Evolutionary conservation across 768 basidiomycete genomes (phyloP), one percentile per base, ranked within the genome.

Genomic region (Hydnomerulius pinastri): DNA sequence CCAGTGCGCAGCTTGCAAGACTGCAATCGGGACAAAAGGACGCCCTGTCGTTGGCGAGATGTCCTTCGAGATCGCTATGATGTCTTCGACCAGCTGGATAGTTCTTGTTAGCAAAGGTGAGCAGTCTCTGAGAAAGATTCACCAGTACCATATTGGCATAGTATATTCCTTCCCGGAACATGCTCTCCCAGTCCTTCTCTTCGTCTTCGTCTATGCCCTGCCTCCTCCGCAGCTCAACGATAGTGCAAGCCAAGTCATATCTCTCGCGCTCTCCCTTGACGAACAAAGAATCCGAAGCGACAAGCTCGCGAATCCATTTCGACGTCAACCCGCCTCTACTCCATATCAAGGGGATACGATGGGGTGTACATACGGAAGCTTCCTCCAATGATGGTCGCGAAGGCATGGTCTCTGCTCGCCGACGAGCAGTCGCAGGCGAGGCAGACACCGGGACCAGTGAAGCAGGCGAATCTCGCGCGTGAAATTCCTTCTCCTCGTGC

Each of bases 1-100:
- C 93, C 93, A 98, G 55, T 86, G 84, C 1, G 92, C 86, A 0
- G 82, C 76, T 62, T 95, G 89, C 6, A 96, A 66, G 6, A 83
- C 73, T 2, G 75, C 60, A 28, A 86, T 70, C 0, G 90, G 79
- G 4, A 89, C 89, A 63, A 83, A 95, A 0, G 84, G 79, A 13
- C 74, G 76, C 4, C 79, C 76, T 0, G 88, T 92, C 0, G 77
- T 76, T 0, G 87, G 85, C 20, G 90, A 94, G 29, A 83, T 71
- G 59, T 96, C 90, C 46, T 76, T 75, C 11, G 90, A 86, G 36
- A 95, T 83, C 17, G 70, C 62, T 33, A 90, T 80, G 25, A 96
- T 74, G 63, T 94, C 89, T 21, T 94, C 92, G 62, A 89, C 81
- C 11, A 79, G 71, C 92, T 94, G 61, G 5, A n/a, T 40, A 54